Percentiles rank a stretch among this genome's conserved stretches.
phyloP scores from a whole-genome alignment of 2,329 filamentous ascomycete genomes.

The Hypocreales sp. region DNA sequence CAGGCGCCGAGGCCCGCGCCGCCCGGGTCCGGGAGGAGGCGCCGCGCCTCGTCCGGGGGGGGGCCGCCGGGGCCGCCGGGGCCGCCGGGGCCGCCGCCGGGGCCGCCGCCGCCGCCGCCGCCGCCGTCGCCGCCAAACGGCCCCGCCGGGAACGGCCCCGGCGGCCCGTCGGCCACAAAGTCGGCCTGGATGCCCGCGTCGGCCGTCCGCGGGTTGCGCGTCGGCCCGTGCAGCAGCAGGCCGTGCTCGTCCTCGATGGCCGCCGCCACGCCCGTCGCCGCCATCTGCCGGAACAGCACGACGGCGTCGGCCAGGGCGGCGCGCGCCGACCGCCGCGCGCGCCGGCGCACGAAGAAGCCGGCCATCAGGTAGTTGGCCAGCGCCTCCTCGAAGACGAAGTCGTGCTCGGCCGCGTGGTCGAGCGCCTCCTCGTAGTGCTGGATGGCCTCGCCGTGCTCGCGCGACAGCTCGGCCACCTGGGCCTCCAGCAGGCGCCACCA shows the following conservation, averaged over 20 bases:
- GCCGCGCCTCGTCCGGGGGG: too few relatives aligned
- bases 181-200: conserved; percentile 59
- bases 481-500: conserved; percentile 57
- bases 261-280: conserved; percentile 53
- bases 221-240: conserved; percentile 48
- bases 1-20: conserved; percentile 47
- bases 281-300: conserved; percentile 51
- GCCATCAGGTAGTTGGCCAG: conserved; percentile 61
- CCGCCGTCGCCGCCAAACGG: too few relatives aligned
- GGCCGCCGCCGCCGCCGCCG: too few relatives aligned
- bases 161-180: conserved; percentile 40
- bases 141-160: conserved; percentile 35
- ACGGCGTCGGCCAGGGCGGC: conserved; percentile 54
- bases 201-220: conserved; percentile 37
- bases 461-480: conserved; percentile 48
- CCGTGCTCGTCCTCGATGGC: conserved; percentile 54
- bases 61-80: too few relatives aligned
- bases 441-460: conserved; percentile 42
- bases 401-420: conserved; percentile 54
- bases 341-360: conserved; percentile 50
- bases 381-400: conserved; percentile 56
- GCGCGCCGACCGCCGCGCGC: conserved; percentile 51
- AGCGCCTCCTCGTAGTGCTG: conserved; percentile 53
- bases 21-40: conserved; percentile 33
- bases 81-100: too few relatives aligned